phyloP scores from a whole-genome alignment of 805 yeast species.

The Helenozyma rhizophorensis region DNA sequence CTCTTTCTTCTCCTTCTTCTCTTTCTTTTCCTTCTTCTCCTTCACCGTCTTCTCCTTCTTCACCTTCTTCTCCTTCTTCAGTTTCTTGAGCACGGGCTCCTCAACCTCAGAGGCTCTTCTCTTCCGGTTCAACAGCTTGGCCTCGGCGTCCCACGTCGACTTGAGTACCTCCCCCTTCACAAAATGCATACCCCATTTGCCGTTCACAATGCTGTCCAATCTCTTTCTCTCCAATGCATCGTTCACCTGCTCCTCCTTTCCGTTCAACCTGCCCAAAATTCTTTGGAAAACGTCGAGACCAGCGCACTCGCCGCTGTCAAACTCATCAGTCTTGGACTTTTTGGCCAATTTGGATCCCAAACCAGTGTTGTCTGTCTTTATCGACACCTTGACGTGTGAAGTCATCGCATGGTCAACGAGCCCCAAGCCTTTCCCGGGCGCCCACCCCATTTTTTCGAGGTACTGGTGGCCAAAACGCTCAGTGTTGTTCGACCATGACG shows the following conservation, averaged over 20 bases:
- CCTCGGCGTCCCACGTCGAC: conserved; percentile 78
- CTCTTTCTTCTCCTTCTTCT: conserved; percentile 1
- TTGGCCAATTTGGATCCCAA: conserved; percentile 78
- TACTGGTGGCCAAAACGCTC: conserved; percentile 85
- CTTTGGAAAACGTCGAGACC: conserved; percentile 93
- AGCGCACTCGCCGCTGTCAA: conserved; percentile 78
- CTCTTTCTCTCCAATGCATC: conserved; percentile 67
- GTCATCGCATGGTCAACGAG: conserved; percentile 60
- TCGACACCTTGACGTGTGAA: conserved; percentile 74
- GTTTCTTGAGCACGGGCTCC: conserved; percentile 18
- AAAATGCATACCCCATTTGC: conserved; percentile 85
- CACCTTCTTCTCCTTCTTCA: conserved; percentile 2
- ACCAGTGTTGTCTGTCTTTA: conserved; percentile 82
- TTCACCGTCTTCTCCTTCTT: conserved; percentile 4
- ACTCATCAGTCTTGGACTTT: conserved; percentile 57
- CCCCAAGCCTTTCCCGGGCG: conserved; percentile 88
- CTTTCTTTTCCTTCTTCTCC: conserved; percentile 8
- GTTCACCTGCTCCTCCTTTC: conserved; percentile 65
- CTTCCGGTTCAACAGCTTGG: conserved; percentile 20
- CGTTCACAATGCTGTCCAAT: conserved; percentile 66
- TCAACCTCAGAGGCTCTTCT: conserved; percentile 19
- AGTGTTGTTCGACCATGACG: conserved; percentile 87
- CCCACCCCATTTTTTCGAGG: conserved; percentile 83
- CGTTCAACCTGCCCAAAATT: conserved; percentile 82
- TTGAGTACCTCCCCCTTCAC: conserved; percentile 78